These are phyloP conservation scores for Capsicum chinense DNA, from an alignment of 257 asterid genomes.

Conservation along the genomic window DNA sequence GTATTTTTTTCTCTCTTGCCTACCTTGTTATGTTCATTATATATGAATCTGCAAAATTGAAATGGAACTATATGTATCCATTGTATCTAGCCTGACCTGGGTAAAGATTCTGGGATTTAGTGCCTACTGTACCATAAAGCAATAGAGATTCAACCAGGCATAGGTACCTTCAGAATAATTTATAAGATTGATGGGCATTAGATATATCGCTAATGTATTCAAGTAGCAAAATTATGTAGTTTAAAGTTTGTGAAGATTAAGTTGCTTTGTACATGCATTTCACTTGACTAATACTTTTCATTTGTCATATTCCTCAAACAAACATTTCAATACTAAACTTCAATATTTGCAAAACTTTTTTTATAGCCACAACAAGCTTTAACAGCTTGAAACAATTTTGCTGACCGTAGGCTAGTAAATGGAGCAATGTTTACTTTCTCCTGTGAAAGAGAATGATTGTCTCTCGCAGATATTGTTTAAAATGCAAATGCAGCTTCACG, in stretches of 20 bases:
- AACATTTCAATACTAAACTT: not conserved
- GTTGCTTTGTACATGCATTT: not conserved
- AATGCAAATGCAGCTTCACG: not conserved
- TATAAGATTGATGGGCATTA: too few relatives aligned
- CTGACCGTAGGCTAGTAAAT: not conserved
- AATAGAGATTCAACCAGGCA: too few relatives aligned
- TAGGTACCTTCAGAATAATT: too few relatives aligned
- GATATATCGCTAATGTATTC: too few relatives aligned
- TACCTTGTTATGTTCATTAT: too few relatives aligned
- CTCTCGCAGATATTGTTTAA: not conserved
- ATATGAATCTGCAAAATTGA: too few relatives aligned
- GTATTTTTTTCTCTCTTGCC: too few relatives aligned
- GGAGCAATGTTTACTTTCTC: not conserved
- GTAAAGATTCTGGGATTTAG: too few relatives aligned
- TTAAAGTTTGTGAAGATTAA: not conserved
- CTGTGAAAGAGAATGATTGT: not conserved
- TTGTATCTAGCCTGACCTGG: too few relatives aligned
- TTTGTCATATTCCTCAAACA: not conserved
- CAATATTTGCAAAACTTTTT: not conserved
- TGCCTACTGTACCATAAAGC: too few relatives aligned
- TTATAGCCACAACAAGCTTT: not conserved
- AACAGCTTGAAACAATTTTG: not conserved
- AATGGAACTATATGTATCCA: too few relatives aligned
- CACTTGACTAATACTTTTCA: slow-evolving; percentile 8
- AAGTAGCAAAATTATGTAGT: too few relatives aligned